Base-by-base conservation (phyloP, 805 yeast species). In the Candida ulmi region DNA sequence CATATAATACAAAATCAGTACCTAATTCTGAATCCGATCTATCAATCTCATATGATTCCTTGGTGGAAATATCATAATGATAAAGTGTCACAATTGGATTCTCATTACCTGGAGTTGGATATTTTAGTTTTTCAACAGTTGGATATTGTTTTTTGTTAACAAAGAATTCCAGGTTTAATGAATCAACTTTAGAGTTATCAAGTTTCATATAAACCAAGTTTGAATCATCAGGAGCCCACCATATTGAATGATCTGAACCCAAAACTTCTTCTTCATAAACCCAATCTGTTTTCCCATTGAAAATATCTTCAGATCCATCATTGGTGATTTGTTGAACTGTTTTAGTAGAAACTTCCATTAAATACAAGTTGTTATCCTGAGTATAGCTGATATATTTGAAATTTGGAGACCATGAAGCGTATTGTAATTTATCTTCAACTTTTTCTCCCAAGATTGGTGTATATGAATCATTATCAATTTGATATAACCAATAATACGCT, bases 241-340 rank as follows among this genome's bases (percentile, higher is more conserved):
- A 83, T 11, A 83, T 62, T 0, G 83, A 77, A 27, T 57, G 60
- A 45, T 82, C 90, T 13, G 62, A 50, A 0, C 70, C 71, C 11
- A 79, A 60, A 1, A 85, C 85, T 51, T 85, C 95, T 53, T 85
- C 95, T 56, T 85, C 95, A 57, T 84, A 84, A 2, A 84, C 80
- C 93, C 95, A 85, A 52, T 84, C 93, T 0, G 90, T 79, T 45
- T 70, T 80, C 6, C 87, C 95, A 48, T 84, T 80, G 44, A 72
- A 68, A 4, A 83, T 62, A 15, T 69, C 60, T 0, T 45, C 52
- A 11, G 71, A 62, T 0, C 88, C 90, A 54, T 76, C 83, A 5
- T 41, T n/a, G 0, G 68, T 61, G 2, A 63, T 39, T 32, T 52
- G 54, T 0, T 42, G 43, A 9, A 41, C 32, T 1, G 29, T 27